A percentile compares a stretch with the other conserved stretches of the same genome.
phyloP scores from a whole-genome alignment of 2,329 filamentous ascomycete species.

The Fusarium domesticum region DNA sequence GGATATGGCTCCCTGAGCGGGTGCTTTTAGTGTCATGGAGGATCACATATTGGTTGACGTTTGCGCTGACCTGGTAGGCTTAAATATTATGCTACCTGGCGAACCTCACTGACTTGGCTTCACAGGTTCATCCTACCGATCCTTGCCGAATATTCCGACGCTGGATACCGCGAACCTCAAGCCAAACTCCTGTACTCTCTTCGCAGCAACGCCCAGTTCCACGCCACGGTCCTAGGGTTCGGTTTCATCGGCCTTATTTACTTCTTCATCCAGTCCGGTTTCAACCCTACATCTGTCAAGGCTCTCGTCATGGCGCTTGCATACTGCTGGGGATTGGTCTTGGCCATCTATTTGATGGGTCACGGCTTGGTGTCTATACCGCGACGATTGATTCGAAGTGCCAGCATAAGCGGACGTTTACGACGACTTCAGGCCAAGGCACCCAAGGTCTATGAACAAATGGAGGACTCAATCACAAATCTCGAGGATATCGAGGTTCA shows the following conservation, averaged over 20 bases:
- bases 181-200: conserved; percentile 81
- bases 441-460: conserved; percentile 77
- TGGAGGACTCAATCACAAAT: conserved; percentile 78
- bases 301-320: conserved; percentile 86
- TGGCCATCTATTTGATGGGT: conserved; percentile 97
- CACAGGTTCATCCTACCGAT: conserved; percentile 83
- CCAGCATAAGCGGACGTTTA: conserved; percentile 71
- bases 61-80: conserved; percentile 82
- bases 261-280: conserved; percentile 74
- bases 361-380: conserved; percentile 93
- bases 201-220: conserved; percentile 83
- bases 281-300: conserved; percentile 71
- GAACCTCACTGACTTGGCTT: conserved; percentile 12
- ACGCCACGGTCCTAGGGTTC: conserved; percentile 72
- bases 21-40: conserved; percentile 86
- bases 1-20: conserved; percentile 81
- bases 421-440: conserved; percentile 75
- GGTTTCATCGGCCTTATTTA: conserved; percentile 75
- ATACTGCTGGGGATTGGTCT: conserved; percentile 86
- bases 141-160: conserved; percentile 90
- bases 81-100: background rate
- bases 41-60: conserved; percentile 96
- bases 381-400: conserved; percentile 72
- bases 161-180: conserved; percentile 84
- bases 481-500: conserved; percentile 80